Evolutionary conservation across 2,329 filamentous ascomycete species (phyloP), one percentile per base, ranked within the genome.

Genomic region (Cladophialophora exuberans): DNA sequence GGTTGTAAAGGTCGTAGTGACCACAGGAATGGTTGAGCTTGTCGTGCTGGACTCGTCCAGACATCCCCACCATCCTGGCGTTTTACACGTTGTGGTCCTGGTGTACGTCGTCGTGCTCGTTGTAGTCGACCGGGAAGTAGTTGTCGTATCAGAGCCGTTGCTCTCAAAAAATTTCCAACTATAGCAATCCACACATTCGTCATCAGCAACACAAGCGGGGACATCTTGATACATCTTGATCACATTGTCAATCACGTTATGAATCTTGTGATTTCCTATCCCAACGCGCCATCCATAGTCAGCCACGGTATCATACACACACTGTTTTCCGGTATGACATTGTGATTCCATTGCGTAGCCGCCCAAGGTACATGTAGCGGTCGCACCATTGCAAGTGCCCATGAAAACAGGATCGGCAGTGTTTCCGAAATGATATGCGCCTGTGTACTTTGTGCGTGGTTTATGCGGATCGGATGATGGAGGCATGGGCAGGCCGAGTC

Each of bases 91-190:
- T 51, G 86, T 85, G 0, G 92, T 96, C 39, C 90, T 81, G 1
- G 87, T 91, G 47, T 81, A 73, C 2, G 84, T 88, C 3, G 83
- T 87, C 38, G 81, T 81, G 1, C 81, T 79, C 1, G 81, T 82
- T 0, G 80, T 79, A 2, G 76, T 78, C 1, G 83, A 77, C 0
- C 70, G 79, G 0, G 84, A 84, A 0, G 84, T 84, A 0, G 87
- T 88, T 0, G 85, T 90, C 1, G 79, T 81, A 60, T 92, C 87
- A 1, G 89, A 94, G 25, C 88, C 88, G 69, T 97, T 97, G 70
- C 91, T 96, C 71, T 92, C 87, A 67, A 90, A 95, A 78, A 91
- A 96, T 67, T 96, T 95, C 94, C 94, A 97, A 52, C 87, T 85
- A 54, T 84, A 89, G 67, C 93, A 97, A 70, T 99, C 94, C 35